Conservation (phyloP, 2,329 filamentous ascomycete genomes). For the Exophiala alcalophila region DNA sequence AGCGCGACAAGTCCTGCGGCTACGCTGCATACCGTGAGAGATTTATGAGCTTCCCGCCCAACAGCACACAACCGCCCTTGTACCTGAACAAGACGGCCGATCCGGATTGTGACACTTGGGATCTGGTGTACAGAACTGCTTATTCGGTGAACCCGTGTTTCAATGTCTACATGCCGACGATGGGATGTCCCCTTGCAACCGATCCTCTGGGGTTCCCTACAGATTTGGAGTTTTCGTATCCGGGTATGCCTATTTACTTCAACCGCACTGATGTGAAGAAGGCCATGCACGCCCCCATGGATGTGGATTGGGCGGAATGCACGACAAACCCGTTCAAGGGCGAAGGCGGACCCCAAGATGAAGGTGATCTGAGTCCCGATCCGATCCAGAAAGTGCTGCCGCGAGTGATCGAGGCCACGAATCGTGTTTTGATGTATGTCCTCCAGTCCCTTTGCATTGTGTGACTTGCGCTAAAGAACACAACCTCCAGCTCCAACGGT, state of each 20-base stretch:
- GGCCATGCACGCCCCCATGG: slow-evolving; percentile 61
- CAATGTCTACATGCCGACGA: slow-evolving; percentile 69
- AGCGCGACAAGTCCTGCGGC: slow-evolving; percentile 20
- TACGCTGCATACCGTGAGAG: slow-evolving; percentile 24
- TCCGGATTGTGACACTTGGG: slow-evolving; percentile 22
- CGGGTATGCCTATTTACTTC: slow-evolving; percentile 63
- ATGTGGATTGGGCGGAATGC: slow-evolving; percentile 20
- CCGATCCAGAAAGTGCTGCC: slow-evolving; percentile 22
- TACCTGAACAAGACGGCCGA: slow-evolving; percentile 23
- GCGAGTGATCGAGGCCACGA: slow-evolving; percentile 24
- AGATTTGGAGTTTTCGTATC: slow-evolving; percentile 59
- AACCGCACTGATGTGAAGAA: slow-evolving; percentile 66
- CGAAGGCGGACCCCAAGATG: slow-evolving; percentile 18
- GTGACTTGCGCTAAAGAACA: neutral
- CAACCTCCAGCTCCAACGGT: slow-evolving; percentile 21
- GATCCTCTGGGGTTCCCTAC: slow-evolving; percentile 69
- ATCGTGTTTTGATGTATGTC: slow-evolving; percentile 23
- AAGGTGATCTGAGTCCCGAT: slow-evolving; percentile 19
- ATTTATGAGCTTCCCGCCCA: slow-evolving; percentile 25
- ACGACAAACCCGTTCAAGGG: slow-evolving; percentile 21
- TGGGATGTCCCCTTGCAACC: slow-evolving; percentile 68
- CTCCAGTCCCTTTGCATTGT: neutral
- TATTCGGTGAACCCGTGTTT: slow-evolving; percentile 67
- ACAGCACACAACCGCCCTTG: slow-evolving; percentile 22
- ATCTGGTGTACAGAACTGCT: slow-evolving; percentile 35